Evolutionary conservation across 2,329 filamentous ascomycete species (phyloP), one percentile per base, ranked within the genome.

Genomic region (Verticillium longisporum): DNA sequence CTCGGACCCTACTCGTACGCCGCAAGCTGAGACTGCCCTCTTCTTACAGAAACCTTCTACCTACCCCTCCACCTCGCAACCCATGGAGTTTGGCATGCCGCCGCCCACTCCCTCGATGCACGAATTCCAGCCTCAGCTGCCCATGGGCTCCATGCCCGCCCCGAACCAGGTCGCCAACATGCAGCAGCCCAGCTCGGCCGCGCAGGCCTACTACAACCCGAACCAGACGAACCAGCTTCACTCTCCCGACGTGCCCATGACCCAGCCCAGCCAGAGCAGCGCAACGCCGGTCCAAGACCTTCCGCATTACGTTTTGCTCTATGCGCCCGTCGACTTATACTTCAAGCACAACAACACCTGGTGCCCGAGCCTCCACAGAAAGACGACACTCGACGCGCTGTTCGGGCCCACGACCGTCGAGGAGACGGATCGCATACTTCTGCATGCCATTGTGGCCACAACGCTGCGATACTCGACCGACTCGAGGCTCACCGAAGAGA

Each of bases 331-430:
- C 6, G 89, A 92, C 67, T 79, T 92, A 0, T 92, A 91, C 70
- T 92, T 92, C 69, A 90, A 91, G 64, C 87, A 92, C 68, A 85
- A 92, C 71, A 91, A 92, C 68, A 89, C 88, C 0, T 92, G 89
- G 88, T 96, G 92, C 71, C 92, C 93, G 0, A 95, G 97, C 31
- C 78, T 97, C n/a, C 91, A 97, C 73, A 86, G 91, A 26, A 87
- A 90, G 69, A 87, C 89, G 4, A 96, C 92, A 0, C 74, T 97
- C 9, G 90, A 96, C 67, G 86, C 87, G 0, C 80, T 97, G 0
- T 97, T 97, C 67, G 91, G 91, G 0, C 85, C 88, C 1, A 85
- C 87, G 0, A 84, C 88, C 1, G 77, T 95, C 1, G 89, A 93
- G 41, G 91, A 96, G 73, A 87, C 89, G 1, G 92, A 97, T 70